Base-by-base conservation (phyloP, 2,329 filamentous ascomycete genomes). In the Penicillium olsonii region DNA sequence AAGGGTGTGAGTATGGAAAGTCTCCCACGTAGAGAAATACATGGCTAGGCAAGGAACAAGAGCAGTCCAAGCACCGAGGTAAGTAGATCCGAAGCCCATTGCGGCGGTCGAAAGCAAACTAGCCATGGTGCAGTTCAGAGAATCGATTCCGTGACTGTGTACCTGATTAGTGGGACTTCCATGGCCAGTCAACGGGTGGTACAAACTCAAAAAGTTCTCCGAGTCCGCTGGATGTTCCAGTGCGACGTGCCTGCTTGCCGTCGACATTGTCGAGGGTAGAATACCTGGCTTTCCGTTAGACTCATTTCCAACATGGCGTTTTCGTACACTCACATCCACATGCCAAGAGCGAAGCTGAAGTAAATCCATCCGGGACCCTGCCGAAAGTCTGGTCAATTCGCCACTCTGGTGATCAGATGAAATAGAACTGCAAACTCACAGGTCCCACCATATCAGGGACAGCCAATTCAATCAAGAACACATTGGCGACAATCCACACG, bases 21-120 rank as follows among this genome's bases (percentile, higher is more conserved):
- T 99, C 75, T 99, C 94, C 94, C 94, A 99, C 2, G 94, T 99
- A 3, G 92, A 96, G 75, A 99, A 96, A 79, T 96, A 99, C 94
- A 99, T 99, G 52, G 94, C 90, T 37, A 99, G 77, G 62, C 91
- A 95, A 1, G 94, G 94, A 53, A 92, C 85, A 37, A 99, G 78
- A 2, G 92, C 91, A 1, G 94, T 97, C 69, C 96, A 95, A 49
- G 94, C 87, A 58, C 94, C 94, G 17, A 90, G 84, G 56, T 85
- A 86, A 15, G 88, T 90, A 4, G 88, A 84, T 34, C 94, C 94
- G 43, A 96, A 81, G 20, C 89, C 92, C 87, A 99, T 94, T 45
- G 92, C 92, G 14, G 90, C 92, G 5, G 90, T 92, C 73, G 96
- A 90, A 55, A 95, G 84, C 44, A 99, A 77, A 68, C 89, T 95